Evolutionary conservation across 2,329 filamentous ascomycete genomes (phyloP).

Genomic region (Fusarium sp.): DNA sequence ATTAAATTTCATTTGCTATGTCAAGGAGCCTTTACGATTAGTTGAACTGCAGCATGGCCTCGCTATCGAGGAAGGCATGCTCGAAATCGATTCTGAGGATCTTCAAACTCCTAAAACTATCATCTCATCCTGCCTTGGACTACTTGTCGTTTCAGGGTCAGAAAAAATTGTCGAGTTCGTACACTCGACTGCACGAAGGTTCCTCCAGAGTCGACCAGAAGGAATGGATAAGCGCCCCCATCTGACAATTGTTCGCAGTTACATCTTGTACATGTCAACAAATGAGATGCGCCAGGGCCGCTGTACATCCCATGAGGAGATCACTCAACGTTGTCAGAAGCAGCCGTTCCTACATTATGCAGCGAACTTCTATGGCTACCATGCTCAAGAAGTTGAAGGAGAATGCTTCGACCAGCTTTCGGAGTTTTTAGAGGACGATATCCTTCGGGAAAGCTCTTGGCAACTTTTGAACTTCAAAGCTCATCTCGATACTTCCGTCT

Average conservation of each 20-base stretch:
- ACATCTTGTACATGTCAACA: not conserved
- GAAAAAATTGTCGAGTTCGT: not conserved
- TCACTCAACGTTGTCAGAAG: not conserved
- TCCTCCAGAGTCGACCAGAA: not conserved
- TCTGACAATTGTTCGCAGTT: not conserved
- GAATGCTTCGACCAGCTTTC: not conserved
- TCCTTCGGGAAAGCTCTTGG: not conserved
- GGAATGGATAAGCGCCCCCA: not conserved
- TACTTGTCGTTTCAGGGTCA: not conserved
- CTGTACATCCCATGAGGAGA: not conserved
- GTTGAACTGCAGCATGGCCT: not conserved
- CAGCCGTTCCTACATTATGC: not conserved
- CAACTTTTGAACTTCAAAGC: not conserved
- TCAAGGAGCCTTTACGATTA: not conserved
- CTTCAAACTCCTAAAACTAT: not conserved
- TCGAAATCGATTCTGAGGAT: not conserved
- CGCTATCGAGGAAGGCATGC: not conserved
- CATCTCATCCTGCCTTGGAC: not conserved
- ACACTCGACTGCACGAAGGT: not conserved
- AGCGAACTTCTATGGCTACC: conserved; percentile 1
- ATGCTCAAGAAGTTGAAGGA: not conserved
- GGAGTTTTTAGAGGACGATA: not conserved
- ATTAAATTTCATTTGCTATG: not conserved
- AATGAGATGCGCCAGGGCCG: not conserved
- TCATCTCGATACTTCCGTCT: not conserved